Base-by-base conservation (phyloP, 176 grass and related monocot genomes). In the Zoysia pacifica region DNA sequence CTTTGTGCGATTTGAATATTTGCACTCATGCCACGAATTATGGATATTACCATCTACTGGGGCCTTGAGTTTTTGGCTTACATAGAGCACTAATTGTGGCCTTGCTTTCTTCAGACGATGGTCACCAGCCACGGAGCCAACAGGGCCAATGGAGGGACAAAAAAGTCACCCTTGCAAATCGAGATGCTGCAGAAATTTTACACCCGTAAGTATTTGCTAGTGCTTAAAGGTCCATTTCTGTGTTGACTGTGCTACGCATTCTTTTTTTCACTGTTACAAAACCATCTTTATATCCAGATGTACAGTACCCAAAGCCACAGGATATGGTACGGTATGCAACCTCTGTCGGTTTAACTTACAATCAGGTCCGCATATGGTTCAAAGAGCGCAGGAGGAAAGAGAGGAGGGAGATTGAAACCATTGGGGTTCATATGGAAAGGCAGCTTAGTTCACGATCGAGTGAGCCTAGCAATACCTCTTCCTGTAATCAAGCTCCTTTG, bases 311-410 rank as follows among this genome's bases (percentile, higher is more conserved):
- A 13, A 90, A 93, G 70, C 88, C 88, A 52, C 65, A 79, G 72
- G 81, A 87, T 42, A 80, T 99, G 74, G 74, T 70, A 55, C 81
- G 86, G 79, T 93, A 89, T 81, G 93, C 97, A 42, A 51, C 83
- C 48, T 86, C 76, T 64, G 83, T 96, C 35, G 86, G 84, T 80
- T 82, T 99, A 60, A 80, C 97, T 67, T 89, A 93, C 82, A 96
- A 28, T 59, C 97, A 99, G 77, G 85, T 99, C 9, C 89, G 87
- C 42, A 86, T 89, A 47, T 99, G 97, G 97, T 99, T 99, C 90
- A 84, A 87, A 81, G 93, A 99, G 72, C 90, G 93, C 79, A 99
- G 97, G 90, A 93, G 97, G 72, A 99, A 96, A 87, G 86, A 95
- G 53, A 95, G 85, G 79, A 93, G 53, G 83, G 79, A 89, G 69